Evolutionary conservation across 2,329 filamentous ascomycete species (phyloP).

Genomic region (Ambrosiella cleistominuta): DNA sequence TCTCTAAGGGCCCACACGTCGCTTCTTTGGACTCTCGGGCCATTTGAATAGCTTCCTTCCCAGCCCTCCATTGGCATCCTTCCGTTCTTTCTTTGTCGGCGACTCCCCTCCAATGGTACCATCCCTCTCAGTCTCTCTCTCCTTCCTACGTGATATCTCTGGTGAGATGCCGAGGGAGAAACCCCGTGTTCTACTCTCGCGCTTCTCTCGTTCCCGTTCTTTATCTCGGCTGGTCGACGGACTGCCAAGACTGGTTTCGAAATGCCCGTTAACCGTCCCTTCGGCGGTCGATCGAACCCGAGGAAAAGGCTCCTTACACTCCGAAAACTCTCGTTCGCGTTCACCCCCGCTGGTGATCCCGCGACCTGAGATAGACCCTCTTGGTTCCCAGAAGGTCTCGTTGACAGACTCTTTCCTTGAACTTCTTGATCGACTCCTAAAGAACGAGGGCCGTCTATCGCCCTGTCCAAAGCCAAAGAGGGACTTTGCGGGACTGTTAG

Average conservation of each 20-base stretch:
- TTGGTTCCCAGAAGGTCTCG: background rate
- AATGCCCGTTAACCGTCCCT: conserved; percentile 10
- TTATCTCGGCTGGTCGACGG: background rate
- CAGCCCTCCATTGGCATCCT: background rate
- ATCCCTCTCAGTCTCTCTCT: background rate
- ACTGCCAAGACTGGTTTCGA: background rate
- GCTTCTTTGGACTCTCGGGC: conserved; percentile 7
- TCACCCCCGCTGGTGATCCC: background rate
- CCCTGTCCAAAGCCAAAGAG: background rate
- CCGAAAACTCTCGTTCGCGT: background rate
- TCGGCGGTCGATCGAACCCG: conserved; percentile 10
- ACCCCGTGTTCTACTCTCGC: too few species aligned
- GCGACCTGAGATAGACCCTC: background rate
- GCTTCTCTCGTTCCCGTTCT: too few species aligned
- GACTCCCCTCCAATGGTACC: background rate
- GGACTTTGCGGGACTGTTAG: background rate
- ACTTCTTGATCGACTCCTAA: background rate
- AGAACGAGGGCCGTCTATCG: background rate
- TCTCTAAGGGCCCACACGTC: conserved; percentile 4
- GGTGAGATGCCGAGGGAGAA: background rate
- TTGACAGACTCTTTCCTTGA: background rate
- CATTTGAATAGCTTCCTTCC: conserved; percentile 1
- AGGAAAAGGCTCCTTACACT: conserved; percentile 11
- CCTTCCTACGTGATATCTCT: background rate
- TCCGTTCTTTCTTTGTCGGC: conserved; percentile 2